phyloP scores from a whole-genome alignment of 495 filamentous ascomycete genomes.

The Penicillium atrosanguineum region DNA sequence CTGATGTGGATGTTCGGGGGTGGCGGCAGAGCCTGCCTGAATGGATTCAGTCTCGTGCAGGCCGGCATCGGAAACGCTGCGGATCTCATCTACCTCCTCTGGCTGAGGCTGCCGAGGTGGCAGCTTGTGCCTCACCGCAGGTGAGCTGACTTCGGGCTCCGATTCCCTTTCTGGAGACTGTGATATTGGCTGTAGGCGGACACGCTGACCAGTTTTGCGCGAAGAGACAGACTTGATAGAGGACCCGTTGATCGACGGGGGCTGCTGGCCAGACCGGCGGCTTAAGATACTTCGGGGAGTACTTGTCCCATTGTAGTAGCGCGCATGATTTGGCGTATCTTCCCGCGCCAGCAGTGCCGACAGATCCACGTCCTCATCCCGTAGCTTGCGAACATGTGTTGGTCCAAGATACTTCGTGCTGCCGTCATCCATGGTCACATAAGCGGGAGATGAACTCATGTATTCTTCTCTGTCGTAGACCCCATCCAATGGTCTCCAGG shows the following conservation, averaged over 20 bases:
- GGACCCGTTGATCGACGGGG: constrained; percentile 14
- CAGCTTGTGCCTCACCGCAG: neutral
- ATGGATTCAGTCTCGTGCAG: constrained; percentile 12
- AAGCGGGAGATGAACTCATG: constrained; percentile 30
- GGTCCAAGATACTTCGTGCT: constrained; percentile 28
- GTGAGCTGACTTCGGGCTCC: constrained; percentile 19
- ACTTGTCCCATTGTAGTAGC: constrained; percentile 42
- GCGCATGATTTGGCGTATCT: constrained; percentile 40
- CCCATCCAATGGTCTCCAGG: constrained; percentile 13
- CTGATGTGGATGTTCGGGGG: constrained; percentile 24
- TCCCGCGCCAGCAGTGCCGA: constrained; percentile 32
- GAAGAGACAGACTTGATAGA: constrained; percentile 13
- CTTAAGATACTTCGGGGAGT: constrained; percentile 29
- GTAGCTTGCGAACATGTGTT: constrained; percentile 37
- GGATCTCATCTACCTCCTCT: constrained; percentile 16
- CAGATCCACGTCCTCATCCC: constrained; percentile 41
- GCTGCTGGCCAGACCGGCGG: constrained; percentile 14
- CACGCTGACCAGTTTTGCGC: constrained; percentile 14
- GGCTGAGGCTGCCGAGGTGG: neutral
- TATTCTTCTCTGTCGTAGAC: constrained; percentile 7
- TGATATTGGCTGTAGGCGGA: constrained; percentile 25
- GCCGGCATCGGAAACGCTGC: constrained; percentile 15
- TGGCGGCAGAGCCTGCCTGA: constrained; percentile 20
- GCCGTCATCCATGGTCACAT: constrained; percentile 29
- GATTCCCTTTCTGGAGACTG: constrained; percentile 26